Evolutionary conservation across 1,284 basidiomycete species (phyloP).

Genomic region (Ganoderma lingzhi): DNA sequence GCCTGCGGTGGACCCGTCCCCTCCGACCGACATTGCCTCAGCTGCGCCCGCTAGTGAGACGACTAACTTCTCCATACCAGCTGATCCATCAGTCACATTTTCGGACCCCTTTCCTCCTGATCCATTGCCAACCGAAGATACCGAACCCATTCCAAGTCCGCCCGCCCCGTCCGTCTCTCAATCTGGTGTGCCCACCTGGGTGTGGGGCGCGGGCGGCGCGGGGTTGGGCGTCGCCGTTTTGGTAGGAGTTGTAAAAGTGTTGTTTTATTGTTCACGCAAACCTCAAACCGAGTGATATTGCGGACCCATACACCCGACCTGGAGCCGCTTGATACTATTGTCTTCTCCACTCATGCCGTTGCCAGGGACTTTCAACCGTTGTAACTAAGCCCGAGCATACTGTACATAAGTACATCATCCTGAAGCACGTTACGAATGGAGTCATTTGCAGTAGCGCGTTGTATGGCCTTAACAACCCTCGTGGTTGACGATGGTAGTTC

Average conservation of each 20-base stretch:
- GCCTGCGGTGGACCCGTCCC: not conserved
- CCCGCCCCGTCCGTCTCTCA: not conserved
- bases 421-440: not conserved
- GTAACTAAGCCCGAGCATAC: not conserved
- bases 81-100: not conserved
- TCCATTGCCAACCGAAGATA: not conserved
- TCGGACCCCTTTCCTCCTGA: not conserved
- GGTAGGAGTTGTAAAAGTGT: not conserved
- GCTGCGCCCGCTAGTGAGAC: not conserved
- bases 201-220: not conserved
- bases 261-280: not conserved
- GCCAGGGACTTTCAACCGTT: not conserved
- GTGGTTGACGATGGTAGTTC: no score
- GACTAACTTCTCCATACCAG: not conserved
- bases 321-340: not conserved
- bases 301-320: not conserved
- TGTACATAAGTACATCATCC: not conserved
- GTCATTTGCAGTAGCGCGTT: not conserved
- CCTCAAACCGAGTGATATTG: not conserved
- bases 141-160: not conserved
- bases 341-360: not conserved
- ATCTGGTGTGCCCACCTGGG: not conserved
- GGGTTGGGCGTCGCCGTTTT: not conserved
- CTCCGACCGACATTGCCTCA: not conserved
- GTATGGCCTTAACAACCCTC: no score